These are phyloP conservation scores for Ganoderma sinense DNA, from an alignment of 1,284 basidiomycete species.

Conservation along the genomic window DNA sequence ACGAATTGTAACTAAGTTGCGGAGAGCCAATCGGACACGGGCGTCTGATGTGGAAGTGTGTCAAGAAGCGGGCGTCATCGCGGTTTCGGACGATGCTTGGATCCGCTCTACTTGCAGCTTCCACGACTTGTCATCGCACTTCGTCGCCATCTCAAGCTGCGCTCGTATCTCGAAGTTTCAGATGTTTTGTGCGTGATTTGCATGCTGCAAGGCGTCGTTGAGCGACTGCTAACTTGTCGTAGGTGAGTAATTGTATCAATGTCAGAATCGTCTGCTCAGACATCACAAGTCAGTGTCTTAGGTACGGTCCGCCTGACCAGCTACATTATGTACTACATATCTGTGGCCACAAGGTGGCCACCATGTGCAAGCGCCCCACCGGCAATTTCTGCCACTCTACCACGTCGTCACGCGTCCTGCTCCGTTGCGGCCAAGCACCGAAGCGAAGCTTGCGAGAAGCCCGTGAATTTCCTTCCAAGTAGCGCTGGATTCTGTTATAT, in stretches of 20 bases:
- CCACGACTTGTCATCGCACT: background rate
- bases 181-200: background rate
- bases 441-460: background rate
- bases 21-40: no score
- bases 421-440: background rate
- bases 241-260: background rate
- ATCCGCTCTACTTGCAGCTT: background rate
- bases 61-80: background rate
- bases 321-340: no score
- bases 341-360: background rate
- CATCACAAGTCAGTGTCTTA: background rate
- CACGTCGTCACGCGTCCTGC: background rate
- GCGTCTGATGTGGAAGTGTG: background rate
- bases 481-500: background rate
- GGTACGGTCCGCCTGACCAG: background rate
- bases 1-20: no score
- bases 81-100: background rate
- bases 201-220: background rate
- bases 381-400: background rate
- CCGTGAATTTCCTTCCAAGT: background rate
- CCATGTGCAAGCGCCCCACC: background rate
- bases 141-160: background rate
- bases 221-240: background rate
- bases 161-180: background rate
- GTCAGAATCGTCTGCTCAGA: background rate